phyloP scores from a whole-genome alignment of 768 basidiomycete genomes.

The Mycena amicta region DNA sequence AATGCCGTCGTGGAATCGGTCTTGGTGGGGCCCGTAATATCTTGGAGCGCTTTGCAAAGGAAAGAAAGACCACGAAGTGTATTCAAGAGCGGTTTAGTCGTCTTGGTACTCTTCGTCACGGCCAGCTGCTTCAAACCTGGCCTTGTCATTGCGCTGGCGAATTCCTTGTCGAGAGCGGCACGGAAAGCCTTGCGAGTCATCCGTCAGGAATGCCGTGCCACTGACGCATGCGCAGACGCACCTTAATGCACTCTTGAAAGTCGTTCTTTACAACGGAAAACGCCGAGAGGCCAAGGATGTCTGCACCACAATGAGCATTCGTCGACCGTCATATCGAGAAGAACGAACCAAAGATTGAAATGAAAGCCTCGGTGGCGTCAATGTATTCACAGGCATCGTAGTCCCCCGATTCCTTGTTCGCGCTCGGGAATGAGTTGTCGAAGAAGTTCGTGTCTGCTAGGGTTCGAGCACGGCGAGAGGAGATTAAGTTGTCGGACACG shows the following conservation, averaged over 20 bases:
- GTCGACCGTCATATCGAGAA: background rate
- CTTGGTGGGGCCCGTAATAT: background rate
- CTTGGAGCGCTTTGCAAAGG: background rate
- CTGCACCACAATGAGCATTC: background rate
- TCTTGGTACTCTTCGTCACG: no score
- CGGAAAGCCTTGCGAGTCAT: background rate
- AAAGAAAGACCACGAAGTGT: background rate
- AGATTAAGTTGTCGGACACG: background rate
- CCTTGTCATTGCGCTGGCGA: background rate
- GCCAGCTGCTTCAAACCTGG: no score
- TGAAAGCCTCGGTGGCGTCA: background rate
- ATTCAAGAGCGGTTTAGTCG: background rate
- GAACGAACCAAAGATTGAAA: background rate
- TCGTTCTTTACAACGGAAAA: slow-evolving; percentile 1
- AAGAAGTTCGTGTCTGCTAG: background rate
- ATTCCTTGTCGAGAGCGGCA: background rate
- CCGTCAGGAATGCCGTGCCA: background rate
- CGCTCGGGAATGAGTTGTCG: background rate
- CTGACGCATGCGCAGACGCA: background rate
- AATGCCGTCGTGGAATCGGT: background rate
- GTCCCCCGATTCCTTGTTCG: background rate
- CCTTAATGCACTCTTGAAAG: background rate
- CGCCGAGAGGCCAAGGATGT: background rate
- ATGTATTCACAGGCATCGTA: background rate
- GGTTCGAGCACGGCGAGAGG: background rate